Conservation (phyloP, 805 yeast species). For the Zygoascus bituminiphila region DNA sequence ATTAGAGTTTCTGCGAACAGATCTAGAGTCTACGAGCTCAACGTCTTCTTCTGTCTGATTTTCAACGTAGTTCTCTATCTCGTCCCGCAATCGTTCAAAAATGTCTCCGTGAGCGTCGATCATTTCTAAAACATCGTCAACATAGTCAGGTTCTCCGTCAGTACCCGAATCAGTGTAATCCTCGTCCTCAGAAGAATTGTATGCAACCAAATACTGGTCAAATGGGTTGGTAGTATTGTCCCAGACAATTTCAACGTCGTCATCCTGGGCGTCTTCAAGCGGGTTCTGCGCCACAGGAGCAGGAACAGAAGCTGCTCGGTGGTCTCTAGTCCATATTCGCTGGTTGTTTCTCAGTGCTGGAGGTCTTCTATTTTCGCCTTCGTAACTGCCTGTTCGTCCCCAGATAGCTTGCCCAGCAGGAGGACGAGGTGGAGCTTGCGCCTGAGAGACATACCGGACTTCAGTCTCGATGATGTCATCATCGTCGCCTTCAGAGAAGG, state of each 20-base stretch:
- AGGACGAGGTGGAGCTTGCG: not conserved
- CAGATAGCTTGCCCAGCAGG: not conserved
- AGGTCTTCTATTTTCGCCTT: not conserved
- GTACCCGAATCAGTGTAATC: not conserved
- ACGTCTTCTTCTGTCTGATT: not conserved
- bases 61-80: not conserved
- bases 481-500: conserved; percentile 11
- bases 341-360: not conserved
- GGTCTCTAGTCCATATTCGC: not conserved
- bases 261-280: not conserved
- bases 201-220: not conserved
- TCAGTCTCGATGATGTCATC: not conserved
- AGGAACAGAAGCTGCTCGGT: not conserved
- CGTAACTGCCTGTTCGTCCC: not conserved
- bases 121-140: not conserved
- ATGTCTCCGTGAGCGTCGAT: not conserved
- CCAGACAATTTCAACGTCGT: conserved; percentile 4
- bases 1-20: not conserved
- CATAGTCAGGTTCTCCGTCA: not conserved
- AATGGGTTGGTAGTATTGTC: not conserved
- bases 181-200: not conserved
- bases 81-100: not conserved
- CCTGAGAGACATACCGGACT: not conserved
- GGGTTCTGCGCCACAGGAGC: not conserved
- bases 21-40: not conserved